Evolutionary conservation across 2,329 filamentous ascomycete genomes (phyloP), one percentile per base, ranked within the genome.

Genomic region (Microsporum audouinii): DNA sequence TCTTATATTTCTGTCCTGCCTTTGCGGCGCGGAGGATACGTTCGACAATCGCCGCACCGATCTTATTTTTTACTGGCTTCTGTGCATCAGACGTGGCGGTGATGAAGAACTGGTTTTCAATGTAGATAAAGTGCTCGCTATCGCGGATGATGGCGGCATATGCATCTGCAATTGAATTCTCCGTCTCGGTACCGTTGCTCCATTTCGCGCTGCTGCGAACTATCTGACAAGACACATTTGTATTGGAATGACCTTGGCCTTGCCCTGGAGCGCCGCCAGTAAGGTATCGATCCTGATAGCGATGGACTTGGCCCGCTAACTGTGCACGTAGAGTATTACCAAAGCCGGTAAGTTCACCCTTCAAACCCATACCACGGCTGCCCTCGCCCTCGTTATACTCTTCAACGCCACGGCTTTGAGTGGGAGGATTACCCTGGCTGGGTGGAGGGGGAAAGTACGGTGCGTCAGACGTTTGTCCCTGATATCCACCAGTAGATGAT

Each of bases 91-190:
- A 90, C 0, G 92, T 97, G 0, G 94, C 89, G 0, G 91, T 95
- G 71, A 95, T 96, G 79, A 97, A 99, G 78, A 97, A 97, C 69
- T 99, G 94, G 69, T 97, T 97, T 73, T 99, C 94, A 63, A 99
- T 96, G 76, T 97, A 99, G 29, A 99, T 88, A 67, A 85, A 96
- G 71, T 97, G 92, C 74, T 96, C 78, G 59, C 61, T 67, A 58
- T 89, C 89, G 58, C 86, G 80, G 68, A 97, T 97, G 34, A 95
- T 77, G 65, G 96, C 89, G 69, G 79, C 82, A 73, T 95, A 95
- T 0, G 91, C 91, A 70, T 92, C 91, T 63, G 86, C 84, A 64
- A 96, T 92, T 0, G 90, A 95, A 71, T 94, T 90, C 68, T 88
- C 85, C 3, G 81, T 79, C 7, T 73, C 69, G 17, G 78, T 76